Percentiles rank a stretch among this genome's conserved stretches.
These are phyloP conservation scores for Zancudomyces culisetae DNA, from an alignment of 371 early-diverging fungal species.

Conservation along the genomic window DNA sequence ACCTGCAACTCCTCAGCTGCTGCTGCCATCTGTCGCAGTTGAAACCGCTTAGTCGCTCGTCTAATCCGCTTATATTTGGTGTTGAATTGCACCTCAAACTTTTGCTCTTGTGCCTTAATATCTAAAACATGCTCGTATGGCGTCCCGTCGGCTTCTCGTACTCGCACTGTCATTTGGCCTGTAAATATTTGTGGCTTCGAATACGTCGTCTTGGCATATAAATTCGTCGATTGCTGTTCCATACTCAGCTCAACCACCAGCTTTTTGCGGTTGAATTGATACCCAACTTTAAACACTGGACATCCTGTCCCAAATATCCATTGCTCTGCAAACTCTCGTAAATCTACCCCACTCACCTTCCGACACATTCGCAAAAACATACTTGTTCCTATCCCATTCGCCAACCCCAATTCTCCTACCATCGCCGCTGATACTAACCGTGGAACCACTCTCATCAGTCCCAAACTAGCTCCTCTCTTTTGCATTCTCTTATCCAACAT, in stretches of 20 bases:
- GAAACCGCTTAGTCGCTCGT: slow-evolving; percentile 61
- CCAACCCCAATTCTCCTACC: slow-evolving; percentile 52
- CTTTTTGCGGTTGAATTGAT: slow-evolving; percentile 78
- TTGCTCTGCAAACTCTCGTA: slow-evolving; percentile 69
- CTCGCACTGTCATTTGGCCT: slow-evolving; percentile 76
- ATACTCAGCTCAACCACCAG: slow-evolving; percentile 80
- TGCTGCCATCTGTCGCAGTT: slow-evolving; percentile 53
- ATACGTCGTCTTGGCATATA: slow-evolving; percentile 22
- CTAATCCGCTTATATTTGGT: slow-evolving; percentile 90
- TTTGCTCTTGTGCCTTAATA: slow-evolving; percentile 48
- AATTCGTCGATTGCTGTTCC: slow-evolving; percentile 61
- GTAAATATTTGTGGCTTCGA: slow-evolving; percentile 31
- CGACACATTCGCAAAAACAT: slow-evolving; percentile 60
- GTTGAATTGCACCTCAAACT: slow-evolving; percentile 82
- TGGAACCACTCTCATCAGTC: slow-evolving; percentile 59
- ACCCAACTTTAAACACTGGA: slow-evolving; percentile 60
- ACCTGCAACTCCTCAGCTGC: slow-evolving; percentile 56
- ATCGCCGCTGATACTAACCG: slow-evolving; percentile 57
- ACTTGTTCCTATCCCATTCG: slow-evolving; percentile 58
- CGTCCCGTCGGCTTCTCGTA: slow-evolving; percentile 85
- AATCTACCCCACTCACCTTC: slow-evolving; percentile 59
- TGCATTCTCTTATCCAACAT: slow-evolving; percentile 85
- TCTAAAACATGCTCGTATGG: slow-evolving; percentile 84
- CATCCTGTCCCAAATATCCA: slow-evolving; percentile 81
- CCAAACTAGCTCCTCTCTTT: slow-evolving; percentile 54